These are phyloP conservation scores for Hyphodiscus sp. DNA, from an alignment of 2,329 filamentous ascomycete genomes.

Conservation along the genomic window DNA sequence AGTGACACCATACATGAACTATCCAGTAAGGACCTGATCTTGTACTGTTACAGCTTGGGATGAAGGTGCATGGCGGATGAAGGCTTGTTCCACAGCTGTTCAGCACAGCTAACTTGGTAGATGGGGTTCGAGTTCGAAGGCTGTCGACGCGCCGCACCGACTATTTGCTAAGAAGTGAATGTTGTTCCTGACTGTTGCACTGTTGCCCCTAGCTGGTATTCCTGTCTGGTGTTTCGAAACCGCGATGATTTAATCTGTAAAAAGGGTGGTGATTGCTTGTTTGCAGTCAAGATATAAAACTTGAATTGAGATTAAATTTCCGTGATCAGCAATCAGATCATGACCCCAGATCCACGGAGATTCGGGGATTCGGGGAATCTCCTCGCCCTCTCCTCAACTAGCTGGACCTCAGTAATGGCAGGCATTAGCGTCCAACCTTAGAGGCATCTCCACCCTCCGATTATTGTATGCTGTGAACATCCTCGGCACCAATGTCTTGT, in stretches of 20 bases:
- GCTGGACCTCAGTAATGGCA: neutral
- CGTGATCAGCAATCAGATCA: neutral
- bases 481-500: neutral
- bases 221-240: neutral
- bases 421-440: no score
- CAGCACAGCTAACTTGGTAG: neutral
- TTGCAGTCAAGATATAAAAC: neutral
- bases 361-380: neutral
- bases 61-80: conserved; percentile 8
- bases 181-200: no score
- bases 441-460: no score
- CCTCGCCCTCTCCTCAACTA: neutral
- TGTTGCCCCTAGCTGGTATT: no score
- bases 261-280: neutral
- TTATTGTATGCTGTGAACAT: no score
- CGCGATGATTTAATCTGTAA: neutral
- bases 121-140: neutral
- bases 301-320: neutral
- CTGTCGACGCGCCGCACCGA: neutral
- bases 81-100: neutral
- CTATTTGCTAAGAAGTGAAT: no score
- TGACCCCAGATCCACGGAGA: no score
- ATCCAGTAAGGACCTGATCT: conserved; percentile 4
- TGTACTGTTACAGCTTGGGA: conserved; percentile 4
- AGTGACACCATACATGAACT: neutral